Base-by-base conservation (phyloP, 768 basidiomycete genomes). In the Thelephora ganbajun region DNA sequence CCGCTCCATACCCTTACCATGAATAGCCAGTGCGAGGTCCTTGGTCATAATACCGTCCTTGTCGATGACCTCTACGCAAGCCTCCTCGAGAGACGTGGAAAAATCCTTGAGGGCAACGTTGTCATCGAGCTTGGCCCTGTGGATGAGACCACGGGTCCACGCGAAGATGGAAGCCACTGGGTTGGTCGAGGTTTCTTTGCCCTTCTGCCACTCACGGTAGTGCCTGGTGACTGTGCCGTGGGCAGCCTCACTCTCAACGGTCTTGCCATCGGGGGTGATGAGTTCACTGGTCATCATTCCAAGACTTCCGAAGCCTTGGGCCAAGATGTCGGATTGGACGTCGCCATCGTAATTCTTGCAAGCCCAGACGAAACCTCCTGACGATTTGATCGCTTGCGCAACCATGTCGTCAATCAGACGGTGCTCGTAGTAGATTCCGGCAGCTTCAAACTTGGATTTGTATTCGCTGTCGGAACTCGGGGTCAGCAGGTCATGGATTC, bases 251-350 rank as follows among this genome's bases (percentile, higher is more conserved):
- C 83, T 80, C 66, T 99, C 96, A 61, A 97, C 80, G 46, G 87
- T 74, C 61, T 80, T 69, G 20, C 96, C 96, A 58, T 96, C 92
- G 33, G 96, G 94, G 2, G 94, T 96, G 62, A 96, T 79, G 48
- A 96, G 74, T 62, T 97, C 93, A 36, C 78, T 82, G 16, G 91
- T 96, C 96, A 99, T 99, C 90, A 99, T 94, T 19, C 96, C 96
- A 41, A 99, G 70, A 42, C 76, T 80, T 49, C 96, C 96, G 61
- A 96, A 99, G 50, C 96, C 96, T 67, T 98, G 96, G 0, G 94
- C 94, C 51, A 98, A 83, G 57, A 96, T 91, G 60, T 97, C 92
- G 53, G 79, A 82, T 69, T 92, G 82, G 44, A 83, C 80, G 52
- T 66, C 64, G 18, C 64, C 64, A 56, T 70, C 70, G 63, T 71